Evolutionary conservation across 768 basidiomycete species (phyloP).

Genomic region (Leccinellum luteum): DNA sequence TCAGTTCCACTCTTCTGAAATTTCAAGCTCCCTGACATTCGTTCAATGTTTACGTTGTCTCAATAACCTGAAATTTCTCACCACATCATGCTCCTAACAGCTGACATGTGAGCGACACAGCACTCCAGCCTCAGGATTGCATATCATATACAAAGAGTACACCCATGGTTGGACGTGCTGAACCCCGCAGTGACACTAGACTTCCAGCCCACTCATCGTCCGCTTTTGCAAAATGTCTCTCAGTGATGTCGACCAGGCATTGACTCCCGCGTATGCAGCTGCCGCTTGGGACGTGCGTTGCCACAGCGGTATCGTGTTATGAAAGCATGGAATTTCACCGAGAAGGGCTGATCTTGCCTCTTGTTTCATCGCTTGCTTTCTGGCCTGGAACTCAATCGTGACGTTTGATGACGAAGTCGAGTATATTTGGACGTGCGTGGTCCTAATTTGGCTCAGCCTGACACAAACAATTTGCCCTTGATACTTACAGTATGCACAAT

Average conservation of each 20-base stretch:
- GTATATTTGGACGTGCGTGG: slow-evolving; percentile 17
- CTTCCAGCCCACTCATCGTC: not conserved
- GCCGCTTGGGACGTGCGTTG: not conserved
- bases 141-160: not conserved
- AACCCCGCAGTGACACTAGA: not conserved
- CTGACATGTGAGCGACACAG: not conserved
- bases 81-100: not conserved
- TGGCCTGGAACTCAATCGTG: slow-evolving; percentile 12
- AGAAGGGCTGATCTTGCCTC: not conserved
- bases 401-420: slow-evolving; percentile 18
- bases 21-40: too few relatives aligned
- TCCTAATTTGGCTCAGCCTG: not conserved
- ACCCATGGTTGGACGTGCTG: not conserved
- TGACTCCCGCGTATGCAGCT: not conserved
- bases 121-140: not conserved
- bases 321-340: not conserved
- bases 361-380: slow-evolving; percentile 12
- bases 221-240: not conserved
- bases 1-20: too few relatives aligned
- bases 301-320: not conserved
- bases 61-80: not conserved
- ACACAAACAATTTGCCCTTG: not conserved
- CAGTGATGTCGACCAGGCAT: not conserved
- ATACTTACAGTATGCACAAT: slow-evolving; percentile 20
- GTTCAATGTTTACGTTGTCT: too few relatives aligned